phyloP scores from a whole-genome alignment of 2,329 filamentous ascomycete genomes.

The Saccharata proteae region DNA sequence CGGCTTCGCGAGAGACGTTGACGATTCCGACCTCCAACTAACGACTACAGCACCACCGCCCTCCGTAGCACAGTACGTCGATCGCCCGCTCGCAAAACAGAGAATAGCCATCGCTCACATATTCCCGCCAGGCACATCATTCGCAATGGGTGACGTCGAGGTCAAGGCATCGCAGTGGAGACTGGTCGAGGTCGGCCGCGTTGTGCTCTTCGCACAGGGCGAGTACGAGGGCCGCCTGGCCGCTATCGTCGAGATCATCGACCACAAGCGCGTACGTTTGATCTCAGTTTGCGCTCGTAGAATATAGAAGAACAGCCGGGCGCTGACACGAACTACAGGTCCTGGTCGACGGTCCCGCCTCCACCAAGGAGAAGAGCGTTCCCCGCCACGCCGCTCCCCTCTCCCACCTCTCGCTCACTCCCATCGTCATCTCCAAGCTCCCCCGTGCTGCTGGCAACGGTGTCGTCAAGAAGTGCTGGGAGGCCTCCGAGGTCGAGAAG shows the following conservation, averaged over 20 bases:
- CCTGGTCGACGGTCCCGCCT: slow-evolving; percentile 88
- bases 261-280: slow-evolving; percentile 99
- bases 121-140: slow-evolving; percentile 21
- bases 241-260: slow-evolving; percentile 96
- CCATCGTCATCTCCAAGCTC: slow-evolving; percentile 75
- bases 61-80: slow-evolving; percentile 26
- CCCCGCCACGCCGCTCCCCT: slow-evolving; percentile 80
- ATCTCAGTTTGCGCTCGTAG: too few relatives aligned
- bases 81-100: slow-evolving; percentile 6
- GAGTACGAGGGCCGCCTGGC: slow-evolving; percentile 77
- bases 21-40: slow-evolving; percentile 10
- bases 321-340: slow-evolving; percentile 52
- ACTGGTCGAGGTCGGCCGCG: slow-evolving; percentile 95
- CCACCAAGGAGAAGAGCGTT: slow-evolving; percentile 65
- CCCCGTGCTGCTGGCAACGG: slow-evolving; percentile 74
- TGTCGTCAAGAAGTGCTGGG: slow-evolving; percentile 78
- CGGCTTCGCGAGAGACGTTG: slow-evolving; percentile 3
- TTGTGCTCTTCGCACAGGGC: slow-evolving; percentile 81
- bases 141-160: slow-evolving; percentile 36
- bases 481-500: slow-evolving; percentile 77
- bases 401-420: slow-evolving; percentile 75
- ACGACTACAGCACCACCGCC: slow-evolving; percentile 15
- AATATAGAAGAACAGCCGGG: too few relatives aligned
- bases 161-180: slow-evolving; percentile 50
- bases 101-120: slow-evolving; percentile 5